Evolutionary conservation across 148 eudicot genomes (phyloP), one percentile per base, ranked within the genome.

Genomic region (Camellia japonica): DNA sequence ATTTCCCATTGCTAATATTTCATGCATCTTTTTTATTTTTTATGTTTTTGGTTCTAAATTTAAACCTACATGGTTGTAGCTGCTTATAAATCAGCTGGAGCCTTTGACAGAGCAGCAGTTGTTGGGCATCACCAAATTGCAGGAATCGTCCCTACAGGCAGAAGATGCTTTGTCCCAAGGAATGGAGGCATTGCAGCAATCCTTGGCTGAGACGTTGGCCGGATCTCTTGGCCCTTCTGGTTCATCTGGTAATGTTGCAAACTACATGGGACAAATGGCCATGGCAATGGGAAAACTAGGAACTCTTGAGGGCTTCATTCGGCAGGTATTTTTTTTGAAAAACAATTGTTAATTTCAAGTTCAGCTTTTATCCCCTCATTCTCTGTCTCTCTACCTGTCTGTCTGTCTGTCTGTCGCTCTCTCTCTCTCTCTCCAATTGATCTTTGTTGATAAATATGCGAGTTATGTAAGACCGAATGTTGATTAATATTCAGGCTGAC

Each of bases 271-370:
- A 68, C 88, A 86, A 69, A 86, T 86, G 88, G 88, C 88, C 0
- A 86, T 86, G 88, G 88, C 88, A 13, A 86, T 86, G 88, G 88
- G 88, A 68, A 86, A 86, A 78, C 78, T 86, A 23, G 88, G 88
- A 67, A 86, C 88, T 38, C 86, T 86, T 3, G 88, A 86, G 68
- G 85, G 85, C 71, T 86, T 86, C 80, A 86, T 86, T 78, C 81
- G 86, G 4, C 88, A 86, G 88, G 88, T 83, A 74, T 43, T 73
- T 63, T 42, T 30, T 14, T 74, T 74, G 6, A 51, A 4, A 30
- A n/a, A 38, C 15, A 71, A 20, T 47, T 4, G 6, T 12, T 66
- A 66, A 42, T n/a, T 47, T 51, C 51, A 30, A 30, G 20, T 62
- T 62, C 10, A 16, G 18, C 30, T 5, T 62, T 62, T 16, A 5